These are phyloP conservation scores for Quercus suber DNA, from an alignment of 306 rosid genomes.

Conservation along the genomic window DNA sequence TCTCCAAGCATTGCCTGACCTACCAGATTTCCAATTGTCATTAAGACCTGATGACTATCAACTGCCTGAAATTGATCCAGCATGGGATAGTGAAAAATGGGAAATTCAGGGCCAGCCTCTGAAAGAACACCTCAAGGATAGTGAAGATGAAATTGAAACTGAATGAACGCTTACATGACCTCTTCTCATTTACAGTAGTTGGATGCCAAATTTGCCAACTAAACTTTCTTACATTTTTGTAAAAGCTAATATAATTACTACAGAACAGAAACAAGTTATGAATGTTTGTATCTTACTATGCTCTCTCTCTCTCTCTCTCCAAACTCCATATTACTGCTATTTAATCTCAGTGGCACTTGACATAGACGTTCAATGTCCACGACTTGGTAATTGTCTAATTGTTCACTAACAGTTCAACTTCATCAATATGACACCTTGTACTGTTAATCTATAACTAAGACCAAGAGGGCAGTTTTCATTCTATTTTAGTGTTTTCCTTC, in stretches of 20 bases:
- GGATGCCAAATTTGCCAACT: conserved; percentile 10
- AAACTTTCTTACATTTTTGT: not conserved
- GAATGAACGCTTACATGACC: conserved; percentile 22
- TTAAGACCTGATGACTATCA: conserved; percentile 76
- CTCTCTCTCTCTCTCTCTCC: not conserved
- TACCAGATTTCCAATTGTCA: conserved; percentile 90
- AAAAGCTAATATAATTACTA: conserved; percentile 12
- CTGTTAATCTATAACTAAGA: not conserved
- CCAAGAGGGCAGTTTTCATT: no score
- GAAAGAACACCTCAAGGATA: conserved; percentile 71
- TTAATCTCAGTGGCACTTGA: not conserved
- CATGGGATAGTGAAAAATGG: conserved; percentile 71
- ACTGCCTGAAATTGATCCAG: conserved; percentile 63
- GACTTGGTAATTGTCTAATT: not conserved
- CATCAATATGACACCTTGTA: not conserved
- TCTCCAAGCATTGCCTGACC: conserved; percentile 73
- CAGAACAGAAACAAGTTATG: not conserved
- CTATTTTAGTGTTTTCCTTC: not conserved
- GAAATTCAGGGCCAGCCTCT: conserved; percentile 56
- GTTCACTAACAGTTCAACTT: not conserved
- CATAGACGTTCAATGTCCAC: not conserved
- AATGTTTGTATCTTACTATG: not conserved
- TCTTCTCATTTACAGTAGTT: conserved; percentile 18
- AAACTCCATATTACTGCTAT: not conserved
- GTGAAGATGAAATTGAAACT: conserved; percentile 48